Conservation (phyloP, 2,329 filamentous ascomycete genomes). For the Epichloe glyceriae region DNA sequence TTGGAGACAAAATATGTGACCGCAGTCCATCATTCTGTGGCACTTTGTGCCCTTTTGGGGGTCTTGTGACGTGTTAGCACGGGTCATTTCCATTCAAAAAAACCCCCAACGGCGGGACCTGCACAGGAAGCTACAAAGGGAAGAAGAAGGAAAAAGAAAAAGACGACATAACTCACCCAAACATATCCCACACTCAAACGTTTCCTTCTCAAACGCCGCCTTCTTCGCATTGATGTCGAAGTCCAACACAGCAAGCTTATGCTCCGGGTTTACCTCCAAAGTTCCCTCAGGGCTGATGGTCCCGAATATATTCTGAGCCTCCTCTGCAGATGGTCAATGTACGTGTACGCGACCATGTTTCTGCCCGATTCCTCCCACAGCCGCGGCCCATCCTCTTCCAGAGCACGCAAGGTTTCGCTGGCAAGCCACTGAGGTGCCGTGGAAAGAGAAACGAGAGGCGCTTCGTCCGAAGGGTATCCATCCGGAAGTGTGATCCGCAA, state of each 20-base stretch:
- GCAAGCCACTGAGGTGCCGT: constrained; percentile 47
- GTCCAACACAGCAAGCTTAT: constrained; percentile 62
- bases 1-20: constrained; percentile 80
- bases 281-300: constrained; percentile 34
- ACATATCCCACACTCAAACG: constrained; percentile 80
- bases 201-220: constrained; percentile 66
- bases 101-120: too few species aligned
- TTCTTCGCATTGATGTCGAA: constrained; percentile 65
- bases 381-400: constrained; percentile 36
- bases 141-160: neutral
- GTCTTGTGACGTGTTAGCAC: constrained; percentile 33
- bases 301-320: constrained; percentile 47
- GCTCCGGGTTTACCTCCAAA: constrained; percentile 38
- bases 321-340: constrained; percentile 51
- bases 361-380: constrained; percentile 52
- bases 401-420: constrained; percentile 28
- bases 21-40: constrained; percentile 70
- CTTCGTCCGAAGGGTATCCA: constrained; percentile 41
- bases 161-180: constrained; percentile 34
- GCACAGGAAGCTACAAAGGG: neutral
- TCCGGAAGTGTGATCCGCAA: constrained; percentile 41
- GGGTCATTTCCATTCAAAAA: neutral
- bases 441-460: constrained; percentile 38
- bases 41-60: constrained; percentile 79
- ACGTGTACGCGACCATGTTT: constrained; percentile 46